A percentile compares a stretch with the other conserved stretches of the same genome.
Evolutionary conservation across 1,284 basidiomycete species (phyloP).

Genomic region (Cronartium ribicola): DNA sequence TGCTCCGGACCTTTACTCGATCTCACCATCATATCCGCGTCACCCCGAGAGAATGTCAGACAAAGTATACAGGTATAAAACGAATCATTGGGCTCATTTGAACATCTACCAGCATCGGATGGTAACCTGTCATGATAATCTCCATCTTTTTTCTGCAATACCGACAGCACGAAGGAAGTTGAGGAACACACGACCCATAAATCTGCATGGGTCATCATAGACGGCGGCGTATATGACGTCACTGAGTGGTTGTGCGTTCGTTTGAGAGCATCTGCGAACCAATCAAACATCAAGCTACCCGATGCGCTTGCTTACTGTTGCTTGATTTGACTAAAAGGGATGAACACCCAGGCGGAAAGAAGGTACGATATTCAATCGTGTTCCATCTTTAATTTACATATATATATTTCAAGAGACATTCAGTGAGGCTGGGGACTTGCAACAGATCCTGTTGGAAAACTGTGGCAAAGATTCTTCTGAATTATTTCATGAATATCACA

Average conservation of each 20-base stretch:
- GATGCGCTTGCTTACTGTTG: background rate
- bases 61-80: too few relatives aligned
- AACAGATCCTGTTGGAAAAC: constrained; percentile 20
- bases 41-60: too few relatives aligned
- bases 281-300: background rate
- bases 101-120: too few relatives aligned
- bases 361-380: constrained; percentile 2
- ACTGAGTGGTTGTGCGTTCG: constrained; percentile 44
- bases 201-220: constrained; percentile 49
- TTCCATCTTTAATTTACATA: background rate
- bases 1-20: too few relatives aligned
- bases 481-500: constrained; percentile 28
- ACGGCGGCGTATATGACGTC: constrained; percentile 49
- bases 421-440: background rate
- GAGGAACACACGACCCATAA: constrained; percentile 47
- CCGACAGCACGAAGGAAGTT: constrained; percentile 45
- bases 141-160: too few relatives aligned
- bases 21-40: too few relatives aligned
- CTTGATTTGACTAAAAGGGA: background rate
- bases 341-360: constrained; percentile 36
- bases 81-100: too few relatives aligned
- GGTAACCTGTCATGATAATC: too few relatives aligned
- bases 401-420: background rate
- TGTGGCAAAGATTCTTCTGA: constrained; percentile 32
- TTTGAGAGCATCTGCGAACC: background rate